Base-by-base conservation (phyloP, 1,284 basidiomycete genomes). In the Ustilago cynodontis region DNA sequence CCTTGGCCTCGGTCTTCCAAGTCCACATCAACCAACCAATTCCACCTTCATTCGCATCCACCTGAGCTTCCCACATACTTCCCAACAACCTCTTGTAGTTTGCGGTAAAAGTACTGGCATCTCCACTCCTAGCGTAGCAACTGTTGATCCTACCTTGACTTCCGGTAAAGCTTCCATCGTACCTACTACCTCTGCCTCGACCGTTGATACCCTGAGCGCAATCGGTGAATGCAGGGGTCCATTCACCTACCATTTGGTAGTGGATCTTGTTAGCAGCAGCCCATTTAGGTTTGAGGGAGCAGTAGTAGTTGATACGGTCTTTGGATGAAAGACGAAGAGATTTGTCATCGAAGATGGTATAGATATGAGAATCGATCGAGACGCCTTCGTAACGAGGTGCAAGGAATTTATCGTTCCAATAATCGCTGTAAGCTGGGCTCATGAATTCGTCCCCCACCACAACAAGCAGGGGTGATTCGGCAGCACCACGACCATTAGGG, bases 361-460 rank as follows among this genome's bases (percentile, higher is more conserved):
- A 86, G 54, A 84, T 67, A 76, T 87, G 86, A 5, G 81, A 78
- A 65, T 97, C 95, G 87, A 97, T 89, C 26, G 91, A 89, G 28
- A 95, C 94, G 37, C 90, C 91, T 59, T 87, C 79, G 80, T 86
- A 89, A n/a, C 81, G 69, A 88, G 88, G 86, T 28, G 88, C 78
- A 1, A 89, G 88, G 88, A 92, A 89, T 83, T 91, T 93, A 49
- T 90, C 90, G 57, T 88, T 86, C 92, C 93, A 96, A 80, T 89
- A 92, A 57, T 69, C 56, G 47, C 63, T 67, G 43, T 54, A 60
- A 65, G 88, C 89, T 35, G 94, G 87, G 35, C 90, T 88, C 85
- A 94, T 91, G 89, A 97, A 93, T 2, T 92, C 94, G 83, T 97
- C 95, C 81, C 93, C 91, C 59, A 96, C 89, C 64, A 94, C 88